A percentile compares a stretch with the other conserved stretches of the same genome.
phyloP scores from a whole-genome alignment of 225 moss, liverwort and hornwort species.

The Climacium dendroides region DNA sequence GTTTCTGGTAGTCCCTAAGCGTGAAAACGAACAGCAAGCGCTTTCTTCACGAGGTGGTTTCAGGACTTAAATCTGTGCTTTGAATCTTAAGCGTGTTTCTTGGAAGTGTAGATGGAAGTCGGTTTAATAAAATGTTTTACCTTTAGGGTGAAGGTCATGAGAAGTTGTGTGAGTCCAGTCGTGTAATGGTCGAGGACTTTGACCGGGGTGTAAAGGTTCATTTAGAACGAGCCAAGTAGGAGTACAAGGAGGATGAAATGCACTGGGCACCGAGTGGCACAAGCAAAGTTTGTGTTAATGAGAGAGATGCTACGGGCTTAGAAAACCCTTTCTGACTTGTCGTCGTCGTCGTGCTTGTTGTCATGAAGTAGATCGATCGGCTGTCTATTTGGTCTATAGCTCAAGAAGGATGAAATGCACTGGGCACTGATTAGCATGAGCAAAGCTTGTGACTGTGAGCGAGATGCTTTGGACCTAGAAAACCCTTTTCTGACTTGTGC shows the following conservation, averaged over 20 bases:
- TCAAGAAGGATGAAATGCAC: slow-evolving; percentile 11
- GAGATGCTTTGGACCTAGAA: slow-evolving; percentile 22
- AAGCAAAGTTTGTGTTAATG: not conserved
- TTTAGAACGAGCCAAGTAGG: not conserved
- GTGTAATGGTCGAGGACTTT: not conserved
- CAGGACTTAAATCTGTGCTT: not conserved
- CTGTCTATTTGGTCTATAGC: not conserved
- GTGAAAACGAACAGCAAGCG: not conserved
- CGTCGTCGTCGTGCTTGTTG: not conserved
- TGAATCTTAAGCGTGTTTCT: not conserved
- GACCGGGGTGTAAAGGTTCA: not conserved
- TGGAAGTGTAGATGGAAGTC: not conserved
- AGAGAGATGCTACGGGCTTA: slow-evolving; percentile 13
- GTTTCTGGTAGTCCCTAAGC: not conserved
- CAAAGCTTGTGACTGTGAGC: slow-evolving; percentile 12
- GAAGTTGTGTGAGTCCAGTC: not conserved
- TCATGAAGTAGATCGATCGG: not conserved
- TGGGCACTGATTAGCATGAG: slow-evolving; percentile 6
- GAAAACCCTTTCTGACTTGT: slow-evolving; percentile 14
- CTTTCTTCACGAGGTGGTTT: not conserved
- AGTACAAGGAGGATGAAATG: slow-evolving; percentile 19
- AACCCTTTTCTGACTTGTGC: slow-evolving; percentile 15
- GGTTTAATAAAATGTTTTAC: not conserved
- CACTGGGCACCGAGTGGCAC: slow-evolving; percentile 11
- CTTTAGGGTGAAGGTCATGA: not conserved